These are phyloP conservation scores for Saccharomycopsis fodiens DNA, from an alignment of 805 yeast genomes.

Conservation along the genomic window DNA sequence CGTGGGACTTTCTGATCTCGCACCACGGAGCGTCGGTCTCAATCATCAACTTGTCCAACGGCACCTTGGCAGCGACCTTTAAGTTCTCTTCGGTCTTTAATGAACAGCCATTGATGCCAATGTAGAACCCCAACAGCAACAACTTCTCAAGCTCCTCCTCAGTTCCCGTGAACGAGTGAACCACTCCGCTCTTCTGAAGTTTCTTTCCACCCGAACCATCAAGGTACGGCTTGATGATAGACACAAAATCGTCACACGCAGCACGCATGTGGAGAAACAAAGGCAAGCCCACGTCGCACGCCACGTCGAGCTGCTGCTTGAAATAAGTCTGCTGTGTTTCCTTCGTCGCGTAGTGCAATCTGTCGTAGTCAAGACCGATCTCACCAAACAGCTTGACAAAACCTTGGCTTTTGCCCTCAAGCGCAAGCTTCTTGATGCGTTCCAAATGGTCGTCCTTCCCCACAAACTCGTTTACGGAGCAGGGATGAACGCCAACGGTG, in stretches of 20 bases:
- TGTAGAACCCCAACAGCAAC: constrained; percentile 51
- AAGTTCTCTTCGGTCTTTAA: constrained; percentile 70
- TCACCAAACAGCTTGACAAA: constrained; percentile 84
- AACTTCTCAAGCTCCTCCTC: constrained; percentile 51
- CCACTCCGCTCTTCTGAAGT: constrained; percentile 59
- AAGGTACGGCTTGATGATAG: constrained; percentile 55
- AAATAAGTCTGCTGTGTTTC: constrained; percentile 65
- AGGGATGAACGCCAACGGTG: constrained; percentile 96
- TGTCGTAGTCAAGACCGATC: constrained; percentile 89
- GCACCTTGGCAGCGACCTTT: constrained; percentile 57
- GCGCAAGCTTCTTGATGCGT: constrained; percentile 42
- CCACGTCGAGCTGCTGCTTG: constrained; percentile 61
- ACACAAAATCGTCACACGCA: constrained; percentile 72
- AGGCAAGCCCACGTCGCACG: constrained; percentile 56
- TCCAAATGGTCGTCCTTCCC: constrained; percentile 23
- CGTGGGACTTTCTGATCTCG: constrained; percentile 79
- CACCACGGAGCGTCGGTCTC: constrained; percentile 99
- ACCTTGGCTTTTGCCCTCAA: constrained; percentile 40
- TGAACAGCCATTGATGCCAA: constrained; percentile 93
- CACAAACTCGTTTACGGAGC: constrained; percentile 58
- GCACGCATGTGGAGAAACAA: constrained; percentile 86
- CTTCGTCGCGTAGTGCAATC: constrained; percentile 67
- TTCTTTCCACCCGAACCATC: constrained; percentile 29
- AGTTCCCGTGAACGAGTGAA: constrained; percentile 92
- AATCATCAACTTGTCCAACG: constrained; percentile 60